Percentiles rank a stretch among this genome's conserved stretches.
Conservation (phyloP, 768 basidiomycete genomes). For the Vararia minispora region DNA sequence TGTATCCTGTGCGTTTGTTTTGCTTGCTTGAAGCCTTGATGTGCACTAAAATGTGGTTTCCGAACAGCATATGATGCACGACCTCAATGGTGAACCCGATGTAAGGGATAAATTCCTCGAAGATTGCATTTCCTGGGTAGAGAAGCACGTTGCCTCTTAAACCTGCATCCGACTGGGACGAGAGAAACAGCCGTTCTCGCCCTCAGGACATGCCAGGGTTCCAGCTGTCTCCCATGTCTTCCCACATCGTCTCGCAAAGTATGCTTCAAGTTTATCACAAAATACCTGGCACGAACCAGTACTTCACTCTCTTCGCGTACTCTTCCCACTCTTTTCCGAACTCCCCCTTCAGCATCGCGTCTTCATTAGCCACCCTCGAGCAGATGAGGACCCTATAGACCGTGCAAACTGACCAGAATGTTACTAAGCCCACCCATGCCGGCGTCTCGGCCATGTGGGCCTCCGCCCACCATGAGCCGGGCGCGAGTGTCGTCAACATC, state of each 20-base stretch:
- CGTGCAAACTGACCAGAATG: no score
- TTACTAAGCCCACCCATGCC: no score
- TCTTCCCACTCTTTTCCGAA: constrained; percentile 16
- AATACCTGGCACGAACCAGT: constrained; percentile 9
- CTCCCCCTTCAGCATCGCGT: constrained; percentile 9
- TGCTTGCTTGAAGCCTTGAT: no score
- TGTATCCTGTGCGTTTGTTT: constrained; percentile 24
- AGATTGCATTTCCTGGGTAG: constrained; percentile 40
- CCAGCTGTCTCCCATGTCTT: no score
- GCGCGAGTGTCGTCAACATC: background rate
- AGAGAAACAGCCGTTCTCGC: no score
- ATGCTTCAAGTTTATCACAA: no score
- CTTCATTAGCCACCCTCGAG: constrained; percentile 10
- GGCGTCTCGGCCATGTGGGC: no score
- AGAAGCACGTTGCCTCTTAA: constrained; percentile 10
- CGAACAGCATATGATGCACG: constrained; percentile 67
- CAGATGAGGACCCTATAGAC: no score
- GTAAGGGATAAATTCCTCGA: constrained; percentile 50
- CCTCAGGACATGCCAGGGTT: no score
- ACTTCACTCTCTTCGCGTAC: constrained; percentile 13
- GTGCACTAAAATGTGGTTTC: background rate
- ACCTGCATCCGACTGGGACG: no score
- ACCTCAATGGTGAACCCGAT: constrained; percentile 62
- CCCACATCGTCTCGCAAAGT: no score
- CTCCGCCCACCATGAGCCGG: no score